These are phyloP conservation scores for Tetrapisispora pingtungensis DNA, from an alignment of 805 yeast genomes.

Conservation along the genomic window DNA sequence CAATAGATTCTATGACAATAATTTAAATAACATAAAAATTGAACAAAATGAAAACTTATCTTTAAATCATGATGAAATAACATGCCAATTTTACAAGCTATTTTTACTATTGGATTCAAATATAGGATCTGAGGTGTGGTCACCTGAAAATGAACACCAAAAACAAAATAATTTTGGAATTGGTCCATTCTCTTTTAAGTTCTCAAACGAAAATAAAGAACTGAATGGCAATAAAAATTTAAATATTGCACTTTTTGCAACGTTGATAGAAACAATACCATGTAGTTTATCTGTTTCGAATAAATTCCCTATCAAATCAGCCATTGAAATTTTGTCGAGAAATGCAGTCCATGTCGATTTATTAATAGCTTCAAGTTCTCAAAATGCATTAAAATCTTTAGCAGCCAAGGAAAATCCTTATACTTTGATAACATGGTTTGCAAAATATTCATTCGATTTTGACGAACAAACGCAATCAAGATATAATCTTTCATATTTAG, in stretches of 20 bases:
- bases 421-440: conserved; percentile 59
- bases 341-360: conserved; percentile 62
- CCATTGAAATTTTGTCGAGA: conserved; percentile 67
- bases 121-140: conserved; percentile 39
- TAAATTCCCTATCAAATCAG: conserved; percentile 46
- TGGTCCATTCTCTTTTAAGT: conserved; percentile 32
- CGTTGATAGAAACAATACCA: conserved; percentile 62
- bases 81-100: conserved; percentile 44
- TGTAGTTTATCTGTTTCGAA: conserved; percentile 44
- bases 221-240: conserved; percentile 22
- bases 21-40: conserved; percentile 27
- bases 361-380: conserved; percentile 54
- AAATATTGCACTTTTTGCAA: conserved; percentile 55
- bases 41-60: conserved; percentile 23
- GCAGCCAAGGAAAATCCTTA: conserved; percentile 64
- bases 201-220: conserved; percentile 30
- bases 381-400: conserved; percentile 50
- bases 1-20: conserved; percentile 24
- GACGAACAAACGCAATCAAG: conserved; percentile 54
- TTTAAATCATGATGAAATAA: conserved; percentile 61
- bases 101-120: conserved; percentile 51
- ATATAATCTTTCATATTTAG: conserved; percentile 48
- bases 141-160: conserved; percentile 29
- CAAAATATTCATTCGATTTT: conserved; percentile 69
- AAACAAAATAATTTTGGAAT: conserved; percentile 30